These are phyloP conservation scores for Odonthalia washingtoniensis DNA, from an alignment of 31 red algal species.

Conservation along the genomic window DNA sequence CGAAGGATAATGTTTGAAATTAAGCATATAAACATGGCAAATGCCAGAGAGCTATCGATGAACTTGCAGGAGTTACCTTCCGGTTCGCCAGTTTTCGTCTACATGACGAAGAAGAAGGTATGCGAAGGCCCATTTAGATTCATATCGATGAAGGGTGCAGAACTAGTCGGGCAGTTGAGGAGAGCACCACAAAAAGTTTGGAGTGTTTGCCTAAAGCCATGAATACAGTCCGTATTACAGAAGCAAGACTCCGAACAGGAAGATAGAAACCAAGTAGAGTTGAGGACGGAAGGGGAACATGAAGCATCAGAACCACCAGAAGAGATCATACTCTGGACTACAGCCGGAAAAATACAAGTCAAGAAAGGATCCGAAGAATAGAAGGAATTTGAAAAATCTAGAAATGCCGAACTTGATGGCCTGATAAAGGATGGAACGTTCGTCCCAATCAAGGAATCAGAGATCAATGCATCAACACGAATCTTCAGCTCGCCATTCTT, in stretches of 20 bases:
- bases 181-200: neutral
- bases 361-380: neutral
- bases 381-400: neutral
- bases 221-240: neutral
- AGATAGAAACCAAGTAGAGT: neutral
- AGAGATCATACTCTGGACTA: neutral
- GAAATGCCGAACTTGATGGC: neutral
- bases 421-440: neutral
- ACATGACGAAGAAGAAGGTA: neutral
- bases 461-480: neutral
- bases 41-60: neutral
- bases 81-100: neutral
- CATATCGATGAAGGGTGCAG: neutral
- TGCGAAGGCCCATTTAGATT: neutral
- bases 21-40: neutral
- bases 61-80: neutral
- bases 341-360: neutral
- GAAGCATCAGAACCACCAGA: neutral
- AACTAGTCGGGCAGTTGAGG: neutral
- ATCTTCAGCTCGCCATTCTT: neutral
- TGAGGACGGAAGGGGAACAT: neutral
- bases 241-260: neutral
- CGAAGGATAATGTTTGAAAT: neutral
- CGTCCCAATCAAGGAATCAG: neutral
- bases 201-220: neutral